Percentiles rank a stretch among this genome's conserved stretches.
These are phyloP conservation scores for Ustilago xerochloae DNA, from an alignment of 1,284 basidiomycete genomes.

Conservation along the genomic window DNA sequence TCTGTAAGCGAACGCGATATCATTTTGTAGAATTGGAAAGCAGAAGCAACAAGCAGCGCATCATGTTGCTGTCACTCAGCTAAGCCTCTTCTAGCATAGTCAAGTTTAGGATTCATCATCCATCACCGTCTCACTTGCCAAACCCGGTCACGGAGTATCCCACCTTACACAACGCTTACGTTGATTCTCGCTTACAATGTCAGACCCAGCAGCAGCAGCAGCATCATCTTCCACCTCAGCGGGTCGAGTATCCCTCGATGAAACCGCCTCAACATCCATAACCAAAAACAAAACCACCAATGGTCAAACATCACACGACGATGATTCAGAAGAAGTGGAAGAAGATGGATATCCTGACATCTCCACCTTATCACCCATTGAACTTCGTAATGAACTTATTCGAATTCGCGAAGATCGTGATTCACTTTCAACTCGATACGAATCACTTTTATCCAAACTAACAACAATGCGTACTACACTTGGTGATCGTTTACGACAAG, in stretches of 20 bases:
- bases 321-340: background rate
- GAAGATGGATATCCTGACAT: conserved; percentile 11
- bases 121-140: no score
- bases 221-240: background rate
- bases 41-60: no score
- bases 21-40: no score
- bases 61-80: no score
- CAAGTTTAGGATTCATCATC: no score
- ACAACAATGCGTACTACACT: conserved; percentile 92
- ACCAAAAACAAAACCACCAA: background rate
- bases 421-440: conserved; percentile 83
- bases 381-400: conserved; percentile 35
- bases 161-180: background rate
- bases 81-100: no score
- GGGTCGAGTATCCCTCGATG: conserved; percentile 10
- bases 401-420: conserved; percentile 79
- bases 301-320: conserved; percentile 1
- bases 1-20: no score
- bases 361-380: conserved; percentile 10
- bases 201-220: background rate
- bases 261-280: background rate
- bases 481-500: conserved; percentile 92
- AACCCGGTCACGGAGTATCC: background rate
- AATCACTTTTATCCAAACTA: conserved; percentile 84
- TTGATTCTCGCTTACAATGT: background rate